A percentile compares a stretch with the other conserved stretches of the same genome.
Conservation (phyloP, 495 filamentous ascomycete genomes). For the Filosporella fistucella region DNA sequence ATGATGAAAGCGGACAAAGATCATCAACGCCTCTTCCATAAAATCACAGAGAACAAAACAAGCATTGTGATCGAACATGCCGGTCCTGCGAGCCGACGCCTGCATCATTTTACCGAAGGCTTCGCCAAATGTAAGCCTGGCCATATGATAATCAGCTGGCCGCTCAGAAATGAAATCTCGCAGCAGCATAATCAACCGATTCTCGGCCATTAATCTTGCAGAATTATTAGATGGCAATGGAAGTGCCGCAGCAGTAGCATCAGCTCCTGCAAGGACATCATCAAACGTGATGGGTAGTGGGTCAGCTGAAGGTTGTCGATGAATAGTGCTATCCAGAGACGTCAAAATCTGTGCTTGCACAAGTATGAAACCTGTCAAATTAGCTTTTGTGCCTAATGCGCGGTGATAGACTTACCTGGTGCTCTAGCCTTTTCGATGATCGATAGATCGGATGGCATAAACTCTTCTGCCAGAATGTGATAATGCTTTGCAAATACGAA, state of each 20-base stretch:
- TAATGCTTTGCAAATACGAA: constrained; percentile 93
- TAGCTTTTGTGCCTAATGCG: constrained; percentile 1
- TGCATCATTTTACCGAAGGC: constrained; percentile 72
- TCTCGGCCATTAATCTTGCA: constrained; percentile 83
- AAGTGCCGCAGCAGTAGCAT: constrained; percentile 64
- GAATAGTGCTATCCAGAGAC: constrained; percentile 80
- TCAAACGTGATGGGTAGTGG: constrained; percentile 68
- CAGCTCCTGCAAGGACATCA: constrained; percentile 69
- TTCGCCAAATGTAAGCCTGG: constrained; percentile 71
- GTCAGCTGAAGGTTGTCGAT: constrained; percentile 55
- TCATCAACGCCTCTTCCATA: constrained; percentile 64
- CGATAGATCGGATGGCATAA: constrained; percentile 60
- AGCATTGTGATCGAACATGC: constrained; percentile 79
- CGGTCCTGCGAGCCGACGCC: constrained; percentile 68
- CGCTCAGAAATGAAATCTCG: constrained; percentile 78
- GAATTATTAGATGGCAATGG: constrained; percentile 63
- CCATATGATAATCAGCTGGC: constrained; percentile 45
- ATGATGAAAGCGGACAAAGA: constrained; percentile 41
- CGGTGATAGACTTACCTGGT: constrained; percentile 47
- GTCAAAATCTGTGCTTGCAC: constrained; percentile 83
- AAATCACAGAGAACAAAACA: constrained; percentile 94
- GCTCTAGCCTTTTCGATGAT: constrained; percentile 61
- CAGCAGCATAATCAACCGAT: constrained; percentile 80
- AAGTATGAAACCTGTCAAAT: constrained; percentile 50
- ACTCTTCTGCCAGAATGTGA: constrained; percentile 76